Evolutionary conservation across 345 rosid species (phyloP).

Genomic region (Citrus reticulata): DNA sequence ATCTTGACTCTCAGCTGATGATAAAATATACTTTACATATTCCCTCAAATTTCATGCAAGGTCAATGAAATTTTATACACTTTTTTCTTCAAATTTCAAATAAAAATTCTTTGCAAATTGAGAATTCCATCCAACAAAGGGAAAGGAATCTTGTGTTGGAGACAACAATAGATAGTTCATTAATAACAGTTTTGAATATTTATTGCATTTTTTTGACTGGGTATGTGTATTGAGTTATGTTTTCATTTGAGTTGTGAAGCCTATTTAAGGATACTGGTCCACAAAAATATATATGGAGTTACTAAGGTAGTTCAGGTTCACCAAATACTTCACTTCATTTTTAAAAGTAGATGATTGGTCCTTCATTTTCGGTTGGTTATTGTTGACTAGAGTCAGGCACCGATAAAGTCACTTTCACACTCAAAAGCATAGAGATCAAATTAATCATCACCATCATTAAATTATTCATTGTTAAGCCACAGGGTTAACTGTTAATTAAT

Average conservation of each 20-base stretch:
- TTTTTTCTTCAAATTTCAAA: background rate
- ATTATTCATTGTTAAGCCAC: background rate
- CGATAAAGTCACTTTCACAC: conserved; percentile 3
- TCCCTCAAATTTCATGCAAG: too few species aligned
- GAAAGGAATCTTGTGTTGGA: background rate
- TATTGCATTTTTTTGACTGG: background rate
- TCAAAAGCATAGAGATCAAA: background rate
- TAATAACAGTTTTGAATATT: background rate
- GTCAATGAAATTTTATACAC: too few species aligned
- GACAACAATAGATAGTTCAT: background rate
- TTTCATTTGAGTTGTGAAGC: background rate
- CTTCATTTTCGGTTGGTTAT: conserved; percentile 9
- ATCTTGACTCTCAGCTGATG: too few species aligned
- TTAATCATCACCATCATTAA: background rate
- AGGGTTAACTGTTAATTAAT: background rate
- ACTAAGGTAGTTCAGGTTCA: background rate
- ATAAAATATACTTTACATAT: too few species aligned
- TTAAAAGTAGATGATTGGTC: conserved; percentile 6
- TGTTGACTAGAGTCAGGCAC: conserved; percentile 6
- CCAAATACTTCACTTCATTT: background rate
- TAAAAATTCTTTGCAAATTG: background rate
- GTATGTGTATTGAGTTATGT: background rate
- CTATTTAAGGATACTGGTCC: background rate
- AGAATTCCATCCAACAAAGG: background rate
- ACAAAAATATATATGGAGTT: background rate